phyloP scores from a whole-genome alignment of 2,329 filamentous ascomycete genomes.

The Chaetomiaceae sp. region DNA sequence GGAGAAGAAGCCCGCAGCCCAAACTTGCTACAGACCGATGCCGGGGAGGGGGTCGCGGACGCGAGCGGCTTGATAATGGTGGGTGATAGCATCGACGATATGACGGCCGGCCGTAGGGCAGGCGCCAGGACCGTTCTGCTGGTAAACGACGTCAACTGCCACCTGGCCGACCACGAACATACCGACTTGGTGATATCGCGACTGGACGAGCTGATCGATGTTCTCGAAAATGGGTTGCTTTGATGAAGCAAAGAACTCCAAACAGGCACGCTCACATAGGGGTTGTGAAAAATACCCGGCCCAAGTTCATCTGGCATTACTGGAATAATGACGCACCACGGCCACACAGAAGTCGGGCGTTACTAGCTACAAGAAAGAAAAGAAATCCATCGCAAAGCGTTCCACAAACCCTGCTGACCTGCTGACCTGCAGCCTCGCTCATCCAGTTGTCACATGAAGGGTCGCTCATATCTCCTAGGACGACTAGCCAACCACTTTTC shows the following conservation, averaged over 20 bases:
- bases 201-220: slow-evolving; percentile 69
- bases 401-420: slow-evolving; percentile 1
- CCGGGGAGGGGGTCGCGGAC: slow-evolving; percentile 33
- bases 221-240: slow-evolving; percentile 69
- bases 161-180: slow-evolving; percentile 65
- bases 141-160: slow-evolving; percentile 72
- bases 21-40: slow-evolving; percentile 12
- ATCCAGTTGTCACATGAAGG: background rate
- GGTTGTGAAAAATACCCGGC: background rate
- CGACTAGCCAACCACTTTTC: background rate
- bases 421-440: slow-evolving; percentile 11
- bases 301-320: slow-evolving; percentile 10
- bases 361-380: slow-evolving; percentile 3
- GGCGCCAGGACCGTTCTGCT: slow-evolving; percentile 89
- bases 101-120: slow-evolving; percentile 77
- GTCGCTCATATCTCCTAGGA: background rate
- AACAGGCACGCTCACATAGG: background rate
- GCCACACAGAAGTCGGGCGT: background rate
- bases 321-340: slow-evolving; percentile 12
- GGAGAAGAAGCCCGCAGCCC: slow-evolving; percentile 17
- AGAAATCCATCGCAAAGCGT: background rate
- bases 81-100: slow-evolving; percentile 85
- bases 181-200: slow-evolving; percentile 70
- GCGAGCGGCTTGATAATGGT: slow-evolving; percentile 58
- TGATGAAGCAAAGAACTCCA: background rate